Base-by-base conservation (phyloP, 2,329 filamentous ascomycete genomes). In the Alternaria brassicae region DNA sequence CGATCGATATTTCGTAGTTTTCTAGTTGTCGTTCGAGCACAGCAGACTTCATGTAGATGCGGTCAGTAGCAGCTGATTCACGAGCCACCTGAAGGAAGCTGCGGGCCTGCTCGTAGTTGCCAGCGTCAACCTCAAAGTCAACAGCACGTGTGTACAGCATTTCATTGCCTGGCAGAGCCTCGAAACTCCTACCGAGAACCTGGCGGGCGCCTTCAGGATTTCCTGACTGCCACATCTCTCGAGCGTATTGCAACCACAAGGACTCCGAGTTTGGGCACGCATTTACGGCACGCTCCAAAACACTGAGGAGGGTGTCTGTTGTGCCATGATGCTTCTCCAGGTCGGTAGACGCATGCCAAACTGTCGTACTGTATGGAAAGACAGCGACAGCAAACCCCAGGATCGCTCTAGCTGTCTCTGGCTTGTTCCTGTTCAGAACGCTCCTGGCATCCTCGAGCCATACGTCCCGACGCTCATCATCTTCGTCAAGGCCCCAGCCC, bases 71-170 rank as follows among this genome's bases (percentile, higher is more conserved):
- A 1, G 95, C 93, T 77, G 97, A 91, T 58, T 91, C 88, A 54
- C 95, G 88, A 21, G 95, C 95, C 12, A 91, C 90, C 53, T 88
- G 86, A 37, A 99, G 85, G 23, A 99, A 86, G 61, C 90, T 87
- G 42, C 93, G 85, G 1, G 95, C 95, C 73, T 95, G 88, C 36
- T 93, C 90, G 39, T 87, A 89, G 71, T 96, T 88, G 41, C 89
- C 86, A 61, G 92, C 94, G 72, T 98, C 93, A 1, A 95, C 92
- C 79, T 99, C 95, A 28, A 99, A 87, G 77, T 97, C 96, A 66
- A 99, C 95, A 44, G 95, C 95, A 15, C 93, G 91, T 47, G 97
- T 88, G 90, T 95, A 99, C 66, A 99, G 97, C 76, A 98, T 93
- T 78, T 99, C 95, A 79, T 97, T 97, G 77, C 96, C 93, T 1